Conservation (phyloP, 352 stramenopile genomes). For the Thraustochytrium sp. region DNA sequence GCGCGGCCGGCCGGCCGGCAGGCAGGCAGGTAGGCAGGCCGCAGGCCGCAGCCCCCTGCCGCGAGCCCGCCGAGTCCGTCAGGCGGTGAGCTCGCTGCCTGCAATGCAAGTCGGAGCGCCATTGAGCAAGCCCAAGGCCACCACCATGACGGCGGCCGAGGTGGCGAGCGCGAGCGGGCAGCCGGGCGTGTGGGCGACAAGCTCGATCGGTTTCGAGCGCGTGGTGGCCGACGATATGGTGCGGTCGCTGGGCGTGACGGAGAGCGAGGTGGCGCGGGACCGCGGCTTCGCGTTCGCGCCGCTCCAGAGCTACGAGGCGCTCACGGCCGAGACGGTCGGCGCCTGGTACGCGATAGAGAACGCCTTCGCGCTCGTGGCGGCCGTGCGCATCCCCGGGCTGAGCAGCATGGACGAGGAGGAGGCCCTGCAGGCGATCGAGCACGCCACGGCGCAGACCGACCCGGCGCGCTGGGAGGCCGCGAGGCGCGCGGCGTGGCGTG, state of each 20-base stretch:
- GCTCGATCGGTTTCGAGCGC: not conserved
- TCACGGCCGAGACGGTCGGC: not conserved
- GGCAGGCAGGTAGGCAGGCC: too few species aligned
- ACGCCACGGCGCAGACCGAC: not conserved
- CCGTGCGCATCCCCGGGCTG: not conserved
- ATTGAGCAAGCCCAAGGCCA: too few species aligned
- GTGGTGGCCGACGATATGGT: not conserved
- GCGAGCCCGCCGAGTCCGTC: too few species aligned
- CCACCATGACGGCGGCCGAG: not conserved
- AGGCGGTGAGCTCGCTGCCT: too few species aligned
- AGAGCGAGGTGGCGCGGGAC: not conserved
- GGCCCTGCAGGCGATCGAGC: not conserved
- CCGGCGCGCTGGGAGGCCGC: not conserved
- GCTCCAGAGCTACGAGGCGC: not conserved
- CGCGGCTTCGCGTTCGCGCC: not conserved
- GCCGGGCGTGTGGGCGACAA: not conserved
- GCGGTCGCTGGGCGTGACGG: not conserved
- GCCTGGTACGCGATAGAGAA: not conserved
- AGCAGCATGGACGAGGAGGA: not conserved
- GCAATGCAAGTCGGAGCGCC: too few species aligned
- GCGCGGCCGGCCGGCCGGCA: too few species aligned
- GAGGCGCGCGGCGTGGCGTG: not conserved
- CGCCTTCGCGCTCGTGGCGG: not conserved
- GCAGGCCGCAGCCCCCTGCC: too few species aligned
- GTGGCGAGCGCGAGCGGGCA: not conserved